Conservation (phyloP, 768 basidiomycete genomes). For the Russula sp. region DNA sequence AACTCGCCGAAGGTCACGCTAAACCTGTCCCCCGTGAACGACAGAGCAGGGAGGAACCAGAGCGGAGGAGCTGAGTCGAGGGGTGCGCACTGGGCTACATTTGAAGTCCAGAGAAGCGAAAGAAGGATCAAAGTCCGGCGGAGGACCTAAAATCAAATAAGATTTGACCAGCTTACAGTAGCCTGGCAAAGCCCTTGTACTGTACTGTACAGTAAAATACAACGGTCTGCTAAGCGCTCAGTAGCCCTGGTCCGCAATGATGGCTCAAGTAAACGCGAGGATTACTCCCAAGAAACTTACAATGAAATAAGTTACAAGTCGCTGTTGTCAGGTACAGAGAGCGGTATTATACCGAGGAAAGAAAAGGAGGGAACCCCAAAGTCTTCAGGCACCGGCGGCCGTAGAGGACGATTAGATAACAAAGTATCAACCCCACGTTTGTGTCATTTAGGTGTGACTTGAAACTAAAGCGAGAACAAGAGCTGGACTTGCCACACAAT, state of each 20-base stretch:
- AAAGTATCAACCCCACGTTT: neutral
- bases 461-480: constrained; percentile 18
- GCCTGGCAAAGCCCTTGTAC: neutral
- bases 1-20: constrained; percentile 14
- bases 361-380: neutral
- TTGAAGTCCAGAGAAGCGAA: constrained; percentile 37
- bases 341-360: neutral
- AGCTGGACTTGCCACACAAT: neutral
- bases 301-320: neutral
- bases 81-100: constrained; percentile 32
- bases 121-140: constrained; percentile 41
- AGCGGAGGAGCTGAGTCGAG: neutral
- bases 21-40: neutral
- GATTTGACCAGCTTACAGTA: neutral
- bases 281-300: neutral
- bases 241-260: neutral
- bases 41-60: neutral
- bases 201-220: neutral
- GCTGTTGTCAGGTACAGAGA: neutral
- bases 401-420: constrained; percentile 4
- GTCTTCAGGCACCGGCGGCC: neutral
- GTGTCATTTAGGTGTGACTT: constrained; percentile 8
- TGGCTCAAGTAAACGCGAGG: neutral
- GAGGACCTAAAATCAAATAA: constrained; percentile 32
- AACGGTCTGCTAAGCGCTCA: neutral